Evolutionary conservation across 768 basidiomycete genomes (phyloP), one percentile per base, ranked within the genome.

Genomic region (Boletus barrowsii): DNA sequence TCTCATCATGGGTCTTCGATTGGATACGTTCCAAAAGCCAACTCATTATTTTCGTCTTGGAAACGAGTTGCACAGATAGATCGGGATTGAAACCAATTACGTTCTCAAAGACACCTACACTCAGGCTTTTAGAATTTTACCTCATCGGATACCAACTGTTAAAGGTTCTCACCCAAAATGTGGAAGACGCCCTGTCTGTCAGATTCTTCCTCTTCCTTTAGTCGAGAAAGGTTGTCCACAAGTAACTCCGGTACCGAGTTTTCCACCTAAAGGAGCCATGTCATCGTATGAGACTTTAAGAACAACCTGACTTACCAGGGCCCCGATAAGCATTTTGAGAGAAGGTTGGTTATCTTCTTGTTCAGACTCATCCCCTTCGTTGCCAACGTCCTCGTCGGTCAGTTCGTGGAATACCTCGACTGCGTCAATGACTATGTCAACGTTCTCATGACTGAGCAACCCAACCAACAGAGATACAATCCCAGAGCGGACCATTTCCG

Each of bases 401-500:
- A 98, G 79, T 71, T 99, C 97, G 62, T 93, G 87, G 6, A 99
- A 77, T 18, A 96, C 81, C 66, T 95, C 91, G 35, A 98, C 86
- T 32, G 93, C 88, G 60, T 97, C 94, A 51, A 98, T 90, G n/a
- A 90, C 90, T 56, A 99, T 98, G 72, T 99, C 97, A 44, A 87
- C 80, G 68, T 99, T 99, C 71, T 99, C 97, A 68, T 99, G 95
- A 53, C 85, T 90, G 52, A 99, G 83, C 45, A 99, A 80, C 30
- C 90, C 93, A 53, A 90, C 80, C 45, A 98, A 79, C 26, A 86
- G 75, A 32, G 78, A 67, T 15, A 93, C 74, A 17, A 85, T 76
- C 33, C 88, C 90, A 6, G 88, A 86, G 41, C 82, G 83, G 51
- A 95, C 81, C 47, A 98, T 78, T 67, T 98, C 94, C 22, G 93